These are phyloP conservation scores for Citrus trifoliata DNA, from an alignment of 345 rosid genomes.

Conservation along the genomic window DNA sequence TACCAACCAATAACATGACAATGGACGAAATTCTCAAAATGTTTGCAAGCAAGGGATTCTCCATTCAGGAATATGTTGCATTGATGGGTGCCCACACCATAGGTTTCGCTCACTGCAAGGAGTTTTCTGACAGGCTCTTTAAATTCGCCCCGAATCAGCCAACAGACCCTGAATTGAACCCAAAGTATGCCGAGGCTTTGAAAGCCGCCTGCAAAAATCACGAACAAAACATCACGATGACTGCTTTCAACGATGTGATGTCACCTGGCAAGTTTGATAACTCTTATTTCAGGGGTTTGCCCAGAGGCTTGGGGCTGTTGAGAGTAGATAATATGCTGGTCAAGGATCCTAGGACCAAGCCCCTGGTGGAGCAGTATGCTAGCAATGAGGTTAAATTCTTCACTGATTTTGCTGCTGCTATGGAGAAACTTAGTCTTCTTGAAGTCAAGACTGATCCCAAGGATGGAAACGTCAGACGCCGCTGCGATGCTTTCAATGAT, in stretches of 20 bases:
- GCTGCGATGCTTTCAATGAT: conserved; percentile 45
- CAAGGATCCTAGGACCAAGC: conserved; percentile 33
- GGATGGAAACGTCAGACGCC: conserved; percentile 53
- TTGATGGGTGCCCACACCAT: conserved; percentile 60
- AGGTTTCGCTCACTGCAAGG: conserved; percentile 58
- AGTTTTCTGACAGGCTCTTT: conserved; percentile 36
- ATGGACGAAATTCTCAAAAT: conserved; percentile 32
- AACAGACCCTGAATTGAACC: conserved; percentile 35
- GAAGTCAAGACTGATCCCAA: conserved; percentile 34
- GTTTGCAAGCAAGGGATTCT: conserved; percentile 44
- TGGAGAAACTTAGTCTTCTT: conserved; percentile 41
- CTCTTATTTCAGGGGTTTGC: conserved; percentile 45
- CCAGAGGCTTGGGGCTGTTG: conserved; percentile 41
- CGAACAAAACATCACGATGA: conserved; percentile 28
- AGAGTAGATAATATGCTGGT: conserved; percentile 29
- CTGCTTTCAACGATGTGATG: conserved; percentile 57
- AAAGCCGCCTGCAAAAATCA: conserved; percentile 33
- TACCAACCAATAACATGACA: conserved; percentile 37
- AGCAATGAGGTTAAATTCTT: conserved; percentile 38
- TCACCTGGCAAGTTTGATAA: conserved; percentile 56
- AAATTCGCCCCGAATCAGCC: conserved; percentile 18
- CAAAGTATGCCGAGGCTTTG: conserved; percentile 38
- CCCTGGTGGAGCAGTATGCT: conserved; percentile 38
- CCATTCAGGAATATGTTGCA: conserved; percentile 45
- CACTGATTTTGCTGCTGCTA: conserved; percentile 40